phyloP scores from a whole-genome alignment of 441 rosid genomes.

The Aleurites moluccanus region DNA sequence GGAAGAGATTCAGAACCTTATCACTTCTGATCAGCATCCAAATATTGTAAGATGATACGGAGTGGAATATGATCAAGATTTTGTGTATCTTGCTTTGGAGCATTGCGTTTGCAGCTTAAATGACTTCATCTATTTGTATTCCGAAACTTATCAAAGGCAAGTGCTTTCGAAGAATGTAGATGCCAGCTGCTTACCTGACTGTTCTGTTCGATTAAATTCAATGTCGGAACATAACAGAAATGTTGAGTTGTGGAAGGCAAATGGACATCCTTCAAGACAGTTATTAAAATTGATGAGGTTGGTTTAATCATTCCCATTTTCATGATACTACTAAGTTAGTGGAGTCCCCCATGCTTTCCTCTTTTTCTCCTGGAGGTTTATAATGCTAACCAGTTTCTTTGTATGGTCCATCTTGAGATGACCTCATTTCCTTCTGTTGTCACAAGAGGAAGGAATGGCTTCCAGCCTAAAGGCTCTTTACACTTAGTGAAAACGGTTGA shows the following conservation, averaged over 20 bases:
- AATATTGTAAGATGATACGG: conserved; percentile 92
- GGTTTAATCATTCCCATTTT: conserved; percentile 19
- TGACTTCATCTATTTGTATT: conserved; percentile 57
- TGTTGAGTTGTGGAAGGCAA: conserved; percentile 66
- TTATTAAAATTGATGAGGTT: conserved; percentile 82
- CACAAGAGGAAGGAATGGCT: not conserved
- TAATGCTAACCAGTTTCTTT: not conserved
- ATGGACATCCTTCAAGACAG: conserved; percentile 68
- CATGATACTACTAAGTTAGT: not conserved
- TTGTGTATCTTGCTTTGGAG: conserved; percentile 81
- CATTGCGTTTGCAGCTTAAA: conserved; percentile 82
- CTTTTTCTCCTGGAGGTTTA: not conserved
- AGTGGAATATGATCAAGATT: conserved; percentile 80
- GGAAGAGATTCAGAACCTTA: conserved; percentile 82
- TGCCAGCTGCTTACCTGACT: conserved; percentile 31
- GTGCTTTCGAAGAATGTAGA: conserved; percentile 31
- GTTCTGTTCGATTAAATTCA: conserved; percentile 35
- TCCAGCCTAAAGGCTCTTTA: too few relatives aligned
- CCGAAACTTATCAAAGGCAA: conserved; percentile 47
- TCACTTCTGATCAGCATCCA: conserved; percentile 83
- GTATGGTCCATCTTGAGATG: not conserved
- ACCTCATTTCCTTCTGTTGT: not conserved
- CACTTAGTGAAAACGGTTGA: not conserved
- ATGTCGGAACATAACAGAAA: conserved; percentile 42
- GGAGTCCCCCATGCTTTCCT: not conserved